phyloP scores from a whole-genome alignment of 768 basidiomycete species.

The Serendipita sp. region DNA sequence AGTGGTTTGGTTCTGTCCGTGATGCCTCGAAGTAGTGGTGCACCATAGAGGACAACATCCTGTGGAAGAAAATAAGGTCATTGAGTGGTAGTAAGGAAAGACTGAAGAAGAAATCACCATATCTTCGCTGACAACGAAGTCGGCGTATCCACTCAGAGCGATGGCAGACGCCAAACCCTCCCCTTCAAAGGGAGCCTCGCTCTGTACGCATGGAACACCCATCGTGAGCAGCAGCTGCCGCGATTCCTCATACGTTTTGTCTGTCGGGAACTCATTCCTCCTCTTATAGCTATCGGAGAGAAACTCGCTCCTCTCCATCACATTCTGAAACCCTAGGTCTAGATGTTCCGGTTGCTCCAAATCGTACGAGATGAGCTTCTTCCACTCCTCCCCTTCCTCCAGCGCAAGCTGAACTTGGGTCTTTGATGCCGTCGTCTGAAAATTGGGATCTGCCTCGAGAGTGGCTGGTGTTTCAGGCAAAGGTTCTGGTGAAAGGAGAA shows the following conservation, averaged over 20 bases:
- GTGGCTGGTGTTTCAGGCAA: too few species aligned
- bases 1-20: slow-evolving; percentile 45
- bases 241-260: slow-evolving; percentile 50
- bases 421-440: slow-evolving; percentile 26
- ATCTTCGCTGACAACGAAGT: slow-evolving; percentile 85
- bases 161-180: slow-evolving; percentile 73
- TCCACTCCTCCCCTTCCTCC: slow-evolving; percentile 50
- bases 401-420: slow-evolving; percentile 40
- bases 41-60: slow-evolving; percentile 74
- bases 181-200: slow-evolving; percentile 57
- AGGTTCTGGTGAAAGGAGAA: too few species aligned
- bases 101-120: slow-evolving; percentile 28
- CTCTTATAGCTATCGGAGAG: slow-evolving; percentile 48
- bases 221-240: slow-evolving; percentile 54
- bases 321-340: slow-evolving; percentile 8
- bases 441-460: not conserved
- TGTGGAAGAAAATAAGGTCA: slow-evolving; percentile 16
- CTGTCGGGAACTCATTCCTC: slow-evolving; percentile 18
- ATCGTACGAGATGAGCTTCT: slow-evolving; percentile 19
- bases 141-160: slow-evolving; percentile 56
- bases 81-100: not conserved
- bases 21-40: slow-evolving; percentile 64
- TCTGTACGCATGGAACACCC: slow-evolving; percentile 66
- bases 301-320: slow-evolving; percentile 34
- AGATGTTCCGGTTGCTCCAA: not conserved